These are phyloP conservation scores for Sutorius eximius DNA, from an alignment of 1,284 basidiomycete species.

Conservation along the genomic window DNA sequence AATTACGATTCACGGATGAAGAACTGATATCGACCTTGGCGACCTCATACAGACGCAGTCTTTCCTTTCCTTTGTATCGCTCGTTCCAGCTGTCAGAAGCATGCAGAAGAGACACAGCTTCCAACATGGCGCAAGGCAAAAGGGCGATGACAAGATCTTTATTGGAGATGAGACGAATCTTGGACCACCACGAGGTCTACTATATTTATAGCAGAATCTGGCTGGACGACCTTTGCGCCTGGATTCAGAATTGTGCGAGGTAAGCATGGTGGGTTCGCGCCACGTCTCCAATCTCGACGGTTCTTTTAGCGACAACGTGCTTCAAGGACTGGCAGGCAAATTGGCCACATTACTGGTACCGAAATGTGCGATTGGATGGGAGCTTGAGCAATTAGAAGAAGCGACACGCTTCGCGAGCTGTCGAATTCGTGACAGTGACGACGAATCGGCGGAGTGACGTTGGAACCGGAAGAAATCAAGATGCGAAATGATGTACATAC, in stretches of 20 bases:
- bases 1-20: constrained; percentile 41
- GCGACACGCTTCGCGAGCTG: constrained; percentile 43
- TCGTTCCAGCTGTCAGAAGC: constrained; percentile 69
- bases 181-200: constrained; percentile 80
- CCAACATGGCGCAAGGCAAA: constrained; percentile 58
- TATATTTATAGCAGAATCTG: constrained; percentile 82
- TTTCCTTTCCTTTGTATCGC: constrained; percentile 74
- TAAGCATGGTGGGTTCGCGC: constrained; percentile 29
- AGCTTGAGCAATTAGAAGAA: constrained; percentile 63
- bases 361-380: constrained; percentile 66
- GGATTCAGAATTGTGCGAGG: constrained; percentile 67
- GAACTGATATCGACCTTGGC: constrained; percentile 53
- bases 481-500: neutral
- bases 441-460: constrained; percentile 42
- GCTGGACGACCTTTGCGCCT: constrained; percentile 77
- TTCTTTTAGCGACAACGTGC: constrained; percentile 51
- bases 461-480: constrained; percentile 4
- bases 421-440: constrained; percentile 57
- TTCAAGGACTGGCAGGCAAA: constrained; percentile 46
- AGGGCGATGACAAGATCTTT: constrained; percentile 61
- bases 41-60: constrained; percentile 67
- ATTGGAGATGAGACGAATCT: constrained; percentile 64
- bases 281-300: constrained; percentile 2
- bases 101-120: constrained; percentile 63
- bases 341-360: constrained; percentile 44